Evolutionary conservation across 805 yeast species (phyloP).

Genomic region (Teunomyces tritomae): DNA sequence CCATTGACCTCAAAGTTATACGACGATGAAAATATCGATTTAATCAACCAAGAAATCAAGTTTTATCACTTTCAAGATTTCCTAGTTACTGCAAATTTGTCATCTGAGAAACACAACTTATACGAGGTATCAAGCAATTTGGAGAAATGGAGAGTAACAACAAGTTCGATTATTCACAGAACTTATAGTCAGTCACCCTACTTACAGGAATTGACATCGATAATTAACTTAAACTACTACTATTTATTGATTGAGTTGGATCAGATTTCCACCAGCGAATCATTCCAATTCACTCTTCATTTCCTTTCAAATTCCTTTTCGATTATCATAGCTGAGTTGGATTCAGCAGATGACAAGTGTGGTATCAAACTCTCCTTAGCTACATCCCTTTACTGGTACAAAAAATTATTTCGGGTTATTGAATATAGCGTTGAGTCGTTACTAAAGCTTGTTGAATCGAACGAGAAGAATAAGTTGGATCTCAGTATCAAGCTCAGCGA

Average conservation of each 20-base stretch:
- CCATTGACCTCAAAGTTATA: slow-evolving; percentile 15
- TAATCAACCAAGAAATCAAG: slow-evolving; percentile 22
- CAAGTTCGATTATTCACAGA: slow-evolving; percentile 26
- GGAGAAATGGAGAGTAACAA: slow-evolving; percentile 37
- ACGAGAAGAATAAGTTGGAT: slow-evolving; percentile 11
- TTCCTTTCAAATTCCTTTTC: slow-evolving; percentile 40
- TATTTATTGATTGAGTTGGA: slow-evolving; percentile 40
- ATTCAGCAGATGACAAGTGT: slow-evolving; percentile 2
- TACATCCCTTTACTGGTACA: slow-evolving; percentile 31
- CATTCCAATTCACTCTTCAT: slow-evolving; percentile 41
- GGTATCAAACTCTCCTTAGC: slow-evolving; percentile 17
- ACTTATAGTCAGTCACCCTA: slow-evolving; percentile 24
- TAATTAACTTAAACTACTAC: slow-evolving; percentile 37
- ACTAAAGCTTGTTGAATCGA: slow-evolving; percentile 13
- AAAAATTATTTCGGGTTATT: slow-evolving; percentile 37
- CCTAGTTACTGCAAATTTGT: slow-evolving; percentile 16
- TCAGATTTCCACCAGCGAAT: slow-evolving; percentile 36
- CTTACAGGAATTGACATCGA: slow-evolving; percentile 32
- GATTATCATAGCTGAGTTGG: slow-evolving; percentile 25
- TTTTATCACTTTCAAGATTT: slow-evolving; percentile 24
- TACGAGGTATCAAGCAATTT: slow-evolving; percentile 27
- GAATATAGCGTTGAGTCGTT: slow-evolving; percentile 25
- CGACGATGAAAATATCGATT: slow-evolving; percentile 22
- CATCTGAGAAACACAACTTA: slow-evolving; percentile 5
- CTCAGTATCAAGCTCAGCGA: slow-evolving; percentile 26